Evolutionary conservation across 2,329 filamentous ascomycete species (phyloP).

Genomic region (Neopestalotiopsis sp.): DNA sequence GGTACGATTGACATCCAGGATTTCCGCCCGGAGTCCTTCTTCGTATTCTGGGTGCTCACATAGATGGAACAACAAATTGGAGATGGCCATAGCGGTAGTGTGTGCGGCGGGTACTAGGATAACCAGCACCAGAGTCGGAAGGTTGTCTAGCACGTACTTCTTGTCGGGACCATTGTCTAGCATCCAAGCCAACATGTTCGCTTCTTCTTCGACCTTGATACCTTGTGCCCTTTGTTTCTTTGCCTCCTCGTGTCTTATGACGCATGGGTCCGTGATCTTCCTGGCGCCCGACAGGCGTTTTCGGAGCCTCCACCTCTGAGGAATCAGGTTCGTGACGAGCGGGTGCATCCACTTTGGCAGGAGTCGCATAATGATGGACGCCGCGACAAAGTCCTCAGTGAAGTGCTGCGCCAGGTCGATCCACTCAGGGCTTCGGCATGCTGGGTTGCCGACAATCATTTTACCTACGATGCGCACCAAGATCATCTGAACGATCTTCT

Average conservation of each 20-base stretch:
- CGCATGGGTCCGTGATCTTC: not conserved
- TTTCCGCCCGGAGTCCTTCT: conserved; percentile 4
- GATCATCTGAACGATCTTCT: conserved; percentile 11
- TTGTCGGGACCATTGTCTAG: conserved; percentile 12
- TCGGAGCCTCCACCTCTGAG: conserved; percentile 14
- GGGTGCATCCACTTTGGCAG: conserved; percentile 10
- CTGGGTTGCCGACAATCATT: conserved; percentile 11
- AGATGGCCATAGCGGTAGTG: conserved; percentile 16
- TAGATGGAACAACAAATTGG: conserved; percentile 14
- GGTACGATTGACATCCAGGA: not conserved
- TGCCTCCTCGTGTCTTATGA: conserved; percentile 5
- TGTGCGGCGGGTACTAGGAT: conserved; percentile 15
- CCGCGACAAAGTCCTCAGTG: conserved; percentile 11
- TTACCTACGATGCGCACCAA: conserved; percentile 14
- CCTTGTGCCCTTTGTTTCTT: not conserved
- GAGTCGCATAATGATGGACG: conserved; percentile 16
- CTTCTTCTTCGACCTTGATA: conserved; percentile 5
- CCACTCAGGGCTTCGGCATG: conserved; percentile 13
- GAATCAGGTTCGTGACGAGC: conserved; percentile 15
- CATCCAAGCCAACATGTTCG: conserved; percentile 12
- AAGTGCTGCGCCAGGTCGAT: conserved; percentile 12
- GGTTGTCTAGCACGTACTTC: conserved; percentile 4
- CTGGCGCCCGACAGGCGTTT: not conserved
- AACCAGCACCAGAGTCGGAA: conserved; percentile 8
- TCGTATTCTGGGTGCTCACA: conserved; percentile 11